Percentiles rank a stretch among this genome's conserved stretches.
Evolutionary conservation across 495 filamentous ascomycete genomes (phyloP).

Genomic region (Podospora conica): DNA sequence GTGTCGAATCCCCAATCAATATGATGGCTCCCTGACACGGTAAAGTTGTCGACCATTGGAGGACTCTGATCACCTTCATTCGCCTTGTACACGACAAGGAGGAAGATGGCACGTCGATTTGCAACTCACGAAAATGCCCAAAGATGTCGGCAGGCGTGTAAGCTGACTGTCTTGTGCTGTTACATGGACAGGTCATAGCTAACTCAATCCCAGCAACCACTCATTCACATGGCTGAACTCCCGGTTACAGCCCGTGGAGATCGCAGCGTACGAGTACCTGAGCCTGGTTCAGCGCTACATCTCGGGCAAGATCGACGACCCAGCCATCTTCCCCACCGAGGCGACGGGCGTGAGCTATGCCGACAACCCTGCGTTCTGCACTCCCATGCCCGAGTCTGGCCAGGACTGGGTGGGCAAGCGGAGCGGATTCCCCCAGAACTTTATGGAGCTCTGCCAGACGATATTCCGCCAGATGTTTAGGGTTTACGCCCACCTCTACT

Average conservation of each 20-base stretch:
- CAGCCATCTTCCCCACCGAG: constrained; percentile 77
- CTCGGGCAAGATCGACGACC: constrained; percentile 80
- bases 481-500: constrained; percentile 87
- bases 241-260: constrained; percentile 56
- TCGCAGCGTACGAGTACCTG: constrained; percentile 80
- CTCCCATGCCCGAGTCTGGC: constrained; percentile 52
- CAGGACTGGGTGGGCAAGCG: constrained; percentile 73
- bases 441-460: constrained; percentile 79
- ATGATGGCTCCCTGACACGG: not conserved
- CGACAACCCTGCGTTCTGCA: constrained; percentile 49
- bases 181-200: constrained; percentile 1
- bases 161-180: constrained; percentile 33
- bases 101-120: constrained; percentile 64
- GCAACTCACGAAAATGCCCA: constrained; percentile 75
- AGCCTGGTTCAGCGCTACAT: constrained; percentile 94
- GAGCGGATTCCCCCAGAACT: constrained; percentile 81
- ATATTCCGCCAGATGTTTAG: constrained; percentile 98
- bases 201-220: constrained; percentile 52
- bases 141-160: constrained; percentile 89
- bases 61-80: constrained; percentile 74
- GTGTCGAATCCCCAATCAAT: constrained; percentile 17
- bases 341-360: constrained; percentile 51
- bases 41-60: constrained; percentile 82
- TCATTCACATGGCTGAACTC: constrained; percentile 90
- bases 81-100: constrained; percentile 77